These are phyloP conservation scores for Avena atlantica DNA, from an alignment of 176 grass and related monocot genomes.

Conservation along the genomic window DNA sequence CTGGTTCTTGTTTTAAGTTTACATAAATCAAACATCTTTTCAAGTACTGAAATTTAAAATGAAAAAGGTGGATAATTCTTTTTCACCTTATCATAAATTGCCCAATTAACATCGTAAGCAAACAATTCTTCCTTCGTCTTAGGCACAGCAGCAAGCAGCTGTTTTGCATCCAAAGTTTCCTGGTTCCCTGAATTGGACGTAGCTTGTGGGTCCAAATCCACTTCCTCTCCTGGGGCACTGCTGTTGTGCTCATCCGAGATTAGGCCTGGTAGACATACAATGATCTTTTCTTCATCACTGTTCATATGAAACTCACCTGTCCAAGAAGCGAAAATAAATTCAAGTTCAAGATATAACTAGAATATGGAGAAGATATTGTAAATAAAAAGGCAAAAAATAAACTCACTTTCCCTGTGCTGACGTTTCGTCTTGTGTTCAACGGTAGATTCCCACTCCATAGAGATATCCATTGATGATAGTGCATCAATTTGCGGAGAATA, in stretches of 20 bases:
- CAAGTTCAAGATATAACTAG: neutral
- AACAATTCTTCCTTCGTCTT: constrained; percentile 87
- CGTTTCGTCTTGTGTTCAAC: constrained; percentile 57
- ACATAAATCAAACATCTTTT: constrained; percentile 11
- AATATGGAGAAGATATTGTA: constrained; percentile 2
- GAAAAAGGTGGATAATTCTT: constrained; percentile 16
- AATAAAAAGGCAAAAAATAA: neutral
- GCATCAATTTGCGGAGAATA: constrained; percentile 14
- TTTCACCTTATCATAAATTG: constrained; percentile 84
- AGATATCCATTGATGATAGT: neutral
- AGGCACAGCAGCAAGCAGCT: constrained; percentile 70
- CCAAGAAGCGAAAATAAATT: constrained; percentile 26
- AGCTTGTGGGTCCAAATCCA: constrained; percentile 52
- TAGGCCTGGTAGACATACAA: constrained; percentile 9
- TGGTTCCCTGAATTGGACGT: constrained; percentile 54
- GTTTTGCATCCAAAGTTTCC: constrained; percentile 74
- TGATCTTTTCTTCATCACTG: constrained; percentile 39
- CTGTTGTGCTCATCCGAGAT: constrained; percentile 59
- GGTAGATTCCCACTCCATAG: constrained; percentile 14
- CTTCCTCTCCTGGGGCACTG: neutral
- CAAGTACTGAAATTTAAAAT: constrained; percentile 18
- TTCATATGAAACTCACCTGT: constrained; percentile 51
- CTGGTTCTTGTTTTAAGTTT: neutral
- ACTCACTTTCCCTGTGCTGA: constrained; percentile 54
- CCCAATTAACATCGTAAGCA: constrained; percentile 83